Evolutionary conservation across 805 yeast species (phyloP), one percentile per base, ranked within the genome.

Genomic region (Candida pini): DNA sequence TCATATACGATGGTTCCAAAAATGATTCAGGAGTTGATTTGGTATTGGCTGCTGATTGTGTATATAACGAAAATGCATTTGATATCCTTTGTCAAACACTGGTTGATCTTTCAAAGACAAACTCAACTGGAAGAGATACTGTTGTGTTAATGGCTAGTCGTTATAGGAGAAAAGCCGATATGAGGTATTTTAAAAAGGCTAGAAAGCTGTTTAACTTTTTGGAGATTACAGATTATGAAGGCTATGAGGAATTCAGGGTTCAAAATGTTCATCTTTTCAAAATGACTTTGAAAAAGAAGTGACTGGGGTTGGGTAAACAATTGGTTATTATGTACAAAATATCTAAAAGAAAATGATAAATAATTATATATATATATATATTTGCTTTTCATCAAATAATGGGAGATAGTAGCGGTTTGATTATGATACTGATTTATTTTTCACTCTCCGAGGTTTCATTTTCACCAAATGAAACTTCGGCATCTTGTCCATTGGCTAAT

Each of bases 41-140:
- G 5, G 53, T 75, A 3, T 47, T 75, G 17, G 81, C 80, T 5
- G 81, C 81, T 0, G 81, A 75, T 49, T 74, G 80, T 51, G 80
- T 76, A 10, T 75, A 75, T 38, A 56, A 70, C 18, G 81, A 73
- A 44, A 48, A 58, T 8, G 76, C 78, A 3, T 75, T 76, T 46
- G 77, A 76, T 4, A 45, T 73, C 26, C 48, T 75, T 25, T 73
- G 70, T 34, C 53, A 60, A 39, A 75, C 81, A 0, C 51, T 75
- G 20, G 39, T 71, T 23, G 73, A 71, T 38, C 45, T 75, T 14
- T 51, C 66, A 27, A 15, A 12, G 3, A 27, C 33, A 8, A 27
- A 33, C 14, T 8, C 14, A 2, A 10, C 24, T 9, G 57, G 49
- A 7, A 41, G 52, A 5, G 66, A 64, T 16, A 66, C 74, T 6